Percentiles rank a stretch among this genome's conserved stretches.
phyloP scores from a whole-genome alignment of 345 rosid species.

The Brassica carinata region DNA sequence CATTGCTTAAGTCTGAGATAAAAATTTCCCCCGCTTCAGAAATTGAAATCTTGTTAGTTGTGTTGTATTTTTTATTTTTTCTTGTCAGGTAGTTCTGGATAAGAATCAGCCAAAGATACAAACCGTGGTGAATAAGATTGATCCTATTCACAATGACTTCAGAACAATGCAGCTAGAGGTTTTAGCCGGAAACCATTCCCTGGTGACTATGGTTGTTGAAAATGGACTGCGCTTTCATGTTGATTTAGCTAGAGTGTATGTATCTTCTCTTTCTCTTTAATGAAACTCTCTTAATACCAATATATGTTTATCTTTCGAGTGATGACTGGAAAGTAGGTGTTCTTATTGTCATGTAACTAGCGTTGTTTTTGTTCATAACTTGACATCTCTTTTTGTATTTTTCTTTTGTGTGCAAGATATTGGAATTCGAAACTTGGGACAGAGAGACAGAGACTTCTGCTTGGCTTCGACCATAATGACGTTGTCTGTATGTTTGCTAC shows the following conservation, averaged over 20 bases:
- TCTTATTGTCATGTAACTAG: not conserved
- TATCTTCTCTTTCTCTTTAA: slow-evolving; percentile 9
- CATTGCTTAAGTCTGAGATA: not conserved
- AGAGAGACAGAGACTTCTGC: slow-evolving; percentile 82
- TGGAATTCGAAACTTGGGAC: slow-evolving; percentile 95
- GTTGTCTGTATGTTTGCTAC: slow-evolving; percentile 73
- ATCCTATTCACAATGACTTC: slow-evolving; percentile 70
- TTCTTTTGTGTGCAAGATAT: slow-evolving; percentile 54
- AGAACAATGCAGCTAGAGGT: slow-evolving; percentile 93
- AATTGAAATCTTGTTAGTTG: not conserved
- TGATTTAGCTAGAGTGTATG: slow-evolving; percentile 88
- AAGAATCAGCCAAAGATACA: slow-evolving; percentile 87
- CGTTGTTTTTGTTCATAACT: slow-evolving; percentile 8
- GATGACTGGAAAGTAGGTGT: not conserved
- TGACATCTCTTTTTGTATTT: slow-evolving; percentile 6
- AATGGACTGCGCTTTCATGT: slow-evolving; percentile 83
- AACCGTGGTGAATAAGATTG: slow-evolving; percentile 89
- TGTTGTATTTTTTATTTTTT: slow-evolving; percentile 10
- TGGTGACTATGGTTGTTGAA: slow-evolving; percentile 84
- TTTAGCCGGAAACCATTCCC: slow-evolving; percentile 90
- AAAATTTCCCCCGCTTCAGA: slow-evolving; percentile 3
- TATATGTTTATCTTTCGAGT: not conserved
- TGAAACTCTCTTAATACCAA: not conserved
- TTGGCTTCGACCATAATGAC: slow-evolving; percentile 59
- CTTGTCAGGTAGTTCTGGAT: slow-evolving; percentile 75